Percentiles rank a stretch among this genome's conserved stretches.
phyloP scores from a whole-genome alignment of 176 grass and related monocot genomes.

The Guadua angustifolia region DNA sequence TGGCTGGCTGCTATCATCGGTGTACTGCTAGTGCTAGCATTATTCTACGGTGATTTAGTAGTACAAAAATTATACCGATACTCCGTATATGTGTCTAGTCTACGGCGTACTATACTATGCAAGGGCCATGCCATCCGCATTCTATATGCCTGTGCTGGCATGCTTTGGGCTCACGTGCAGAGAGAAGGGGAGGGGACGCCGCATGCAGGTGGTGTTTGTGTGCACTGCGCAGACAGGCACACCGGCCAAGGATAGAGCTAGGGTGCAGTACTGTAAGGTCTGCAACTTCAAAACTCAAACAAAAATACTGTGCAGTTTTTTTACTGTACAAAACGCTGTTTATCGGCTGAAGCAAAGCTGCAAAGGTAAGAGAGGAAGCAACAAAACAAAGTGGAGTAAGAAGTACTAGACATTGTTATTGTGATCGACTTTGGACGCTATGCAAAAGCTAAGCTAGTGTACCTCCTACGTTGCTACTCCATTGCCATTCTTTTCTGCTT shows the following conservation, averaged over 20 bases:
- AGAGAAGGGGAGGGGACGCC: neutral
- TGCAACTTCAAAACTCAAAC: too few relatives aligned
- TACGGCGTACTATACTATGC: neutral
- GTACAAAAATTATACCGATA: neutral
- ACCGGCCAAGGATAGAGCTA: too few relatives aligned
- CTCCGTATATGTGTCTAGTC: conserved; percentile 12
- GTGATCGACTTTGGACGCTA: conserved; percentile 17
- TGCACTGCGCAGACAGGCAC: neutral
- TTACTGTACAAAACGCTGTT: too few relatives aligned
- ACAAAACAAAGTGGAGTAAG: neutral
- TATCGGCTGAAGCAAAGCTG: too few relatives aligned
- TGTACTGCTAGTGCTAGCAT: neutral
- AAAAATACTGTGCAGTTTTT: too few relatives aligned
- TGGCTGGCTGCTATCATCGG: neutral
- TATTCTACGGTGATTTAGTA: neutral
- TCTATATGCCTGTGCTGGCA: neutral
- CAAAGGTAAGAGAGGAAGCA: conserved; percentile 19
- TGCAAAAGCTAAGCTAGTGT: conserved; percentile 13
- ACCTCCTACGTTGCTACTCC: neutral
- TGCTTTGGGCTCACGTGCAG: conserved; percentile 34
- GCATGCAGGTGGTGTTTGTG: conserved; percentile 25
- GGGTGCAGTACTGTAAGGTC: too few relatives aligned
- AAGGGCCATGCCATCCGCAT: conserved; percentile 12
- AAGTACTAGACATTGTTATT: neutral
- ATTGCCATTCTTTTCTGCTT: conserved; percentile 33